These are phyloP conservation scores for Cyclostephanos invisitatus DNA, from an alignment of 108 stramenopile genomes.

Conservation along the genomic window DNA sequence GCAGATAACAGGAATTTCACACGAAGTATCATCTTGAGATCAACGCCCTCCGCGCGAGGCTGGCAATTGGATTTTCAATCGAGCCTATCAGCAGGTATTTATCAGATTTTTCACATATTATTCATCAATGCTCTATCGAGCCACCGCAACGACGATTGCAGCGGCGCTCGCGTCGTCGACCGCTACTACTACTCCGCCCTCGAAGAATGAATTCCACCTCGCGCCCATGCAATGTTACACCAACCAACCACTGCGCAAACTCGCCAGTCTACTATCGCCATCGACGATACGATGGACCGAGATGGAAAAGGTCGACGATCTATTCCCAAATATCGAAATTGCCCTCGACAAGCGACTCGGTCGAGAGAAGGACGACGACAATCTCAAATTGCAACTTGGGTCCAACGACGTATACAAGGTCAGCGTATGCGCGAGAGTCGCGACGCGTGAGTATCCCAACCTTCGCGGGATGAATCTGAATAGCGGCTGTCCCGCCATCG, in stretches of 20 bases:
- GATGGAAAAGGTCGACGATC: conserved; percentile 62
- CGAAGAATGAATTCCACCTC: conserved; percentile 46
- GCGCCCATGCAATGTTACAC: conserved; percentile 67
- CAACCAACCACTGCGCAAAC: conserved; percentile 29
- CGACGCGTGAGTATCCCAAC: conserved; percentile 12
- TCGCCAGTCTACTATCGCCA: conserved; percentile 44
- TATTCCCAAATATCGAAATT: conserved; percentile 18
- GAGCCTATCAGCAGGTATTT: no score
- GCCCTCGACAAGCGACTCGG: conserved; percentile 31
- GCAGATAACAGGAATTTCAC: no score
- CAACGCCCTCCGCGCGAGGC: no score
- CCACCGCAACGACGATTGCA: neutral
- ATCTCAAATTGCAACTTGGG: conserved; percentile 53
- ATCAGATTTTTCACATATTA: neutral
- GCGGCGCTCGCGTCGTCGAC: conserved; percentile 6
- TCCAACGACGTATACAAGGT: conserved; percentile 36
- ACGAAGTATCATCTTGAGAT: no score
- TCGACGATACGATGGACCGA: conserved; percentile 53
- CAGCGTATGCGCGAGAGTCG: conserved; percentile 27
- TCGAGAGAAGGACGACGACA: no score
- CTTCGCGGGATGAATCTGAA: conserved; percentile 56
- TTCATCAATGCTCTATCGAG: neutral
- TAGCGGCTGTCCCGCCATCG: conserved; percentile 60
- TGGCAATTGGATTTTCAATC: no score
- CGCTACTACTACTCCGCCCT: neutral